These are phyloP conservation scores for Gossypium schwendimanii DNA, from an alignment of 441 rosid genomes.

Conservation along the genomic window DNA sequence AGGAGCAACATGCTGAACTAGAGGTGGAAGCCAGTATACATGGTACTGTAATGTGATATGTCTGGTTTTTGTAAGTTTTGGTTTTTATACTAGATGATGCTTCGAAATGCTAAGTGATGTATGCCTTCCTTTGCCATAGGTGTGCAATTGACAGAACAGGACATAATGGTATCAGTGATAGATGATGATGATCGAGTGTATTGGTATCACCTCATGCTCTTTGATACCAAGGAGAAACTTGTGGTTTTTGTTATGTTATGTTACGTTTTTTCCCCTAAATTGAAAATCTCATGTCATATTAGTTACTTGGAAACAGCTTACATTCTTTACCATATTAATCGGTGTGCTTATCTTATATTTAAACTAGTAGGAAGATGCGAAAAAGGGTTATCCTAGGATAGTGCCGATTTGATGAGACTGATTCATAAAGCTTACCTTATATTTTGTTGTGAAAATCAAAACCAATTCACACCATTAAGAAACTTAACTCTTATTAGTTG, in stretches of 20 bases:
- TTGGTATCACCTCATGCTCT: constrained; percentile 33
- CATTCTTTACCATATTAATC: background rate
- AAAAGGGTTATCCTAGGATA: background rate
- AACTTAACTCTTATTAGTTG: background rate
- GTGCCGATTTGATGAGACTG: background rate
- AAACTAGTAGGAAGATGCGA: background rate
- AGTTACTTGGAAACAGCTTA: background rate
- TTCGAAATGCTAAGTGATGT: constrained; percentile 8
- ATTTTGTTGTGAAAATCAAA: background rate
- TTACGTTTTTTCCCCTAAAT: background rate
- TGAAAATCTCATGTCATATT: background rate
- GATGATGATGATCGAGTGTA: constrained; percentile 52
- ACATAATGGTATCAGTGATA: constrained; percentile 23
- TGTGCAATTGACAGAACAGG: constrained; percentile 29
- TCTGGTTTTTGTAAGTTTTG: constrained; percentile 3
- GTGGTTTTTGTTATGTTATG: background rate
- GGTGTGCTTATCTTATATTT: background rate
- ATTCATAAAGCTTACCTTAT: background rate
- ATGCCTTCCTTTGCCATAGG: constrained; percentile 25
- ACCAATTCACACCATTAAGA: background rate
- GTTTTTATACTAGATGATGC: constrained; percentile 3
- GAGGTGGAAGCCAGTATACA: constrained; percentile 29
- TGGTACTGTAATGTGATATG: constrained; percentile 26
- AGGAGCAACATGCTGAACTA: constrained; percentile 42
- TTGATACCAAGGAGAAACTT: constrained; percentile 9